phyloP scores from a whole-genome alignment of 2,329 filamentous ascomycete genomes.

The Colletotrichum tropicale region DNA sequence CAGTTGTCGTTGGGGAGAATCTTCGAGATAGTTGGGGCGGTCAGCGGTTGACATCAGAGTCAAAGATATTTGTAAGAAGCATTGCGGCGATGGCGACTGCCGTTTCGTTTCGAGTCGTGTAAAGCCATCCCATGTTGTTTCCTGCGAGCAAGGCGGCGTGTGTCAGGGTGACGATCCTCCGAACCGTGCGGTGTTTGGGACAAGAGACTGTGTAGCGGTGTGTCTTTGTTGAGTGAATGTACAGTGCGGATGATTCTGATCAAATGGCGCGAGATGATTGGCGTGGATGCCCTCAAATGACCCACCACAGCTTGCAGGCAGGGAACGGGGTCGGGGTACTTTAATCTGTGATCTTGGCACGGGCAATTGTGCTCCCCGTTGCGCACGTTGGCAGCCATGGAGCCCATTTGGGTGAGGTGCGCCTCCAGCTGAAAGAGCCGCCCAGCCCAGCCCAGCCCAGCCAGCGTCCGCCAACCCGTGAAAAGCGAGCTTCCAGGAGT shows the following conservation, averaged over 20 bases:
- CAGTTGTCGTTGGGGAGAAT: background rate
- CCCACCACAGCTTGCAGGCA: background rate
- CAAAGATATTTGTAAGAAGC: background rate
- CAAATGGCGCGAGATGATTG: background rate
- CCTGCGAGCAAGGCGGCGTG: background rate
- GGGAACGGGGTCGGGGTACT: background rate
- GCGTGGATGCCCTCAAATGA: background rate
- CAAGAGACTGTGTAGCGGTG: background rate
- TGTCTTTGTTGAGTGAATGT: fast-evolving
- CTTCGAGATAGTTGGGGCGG: background rate
- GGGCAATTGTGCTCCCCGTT: background rate
- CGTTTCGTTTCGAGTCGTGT: slow-evolving; percentile 7
- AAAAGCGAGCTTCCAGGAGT: background rate
- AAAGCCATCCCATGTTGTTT: slow-evolving; percentile 2
- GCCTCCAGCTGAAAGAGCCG: background rate
- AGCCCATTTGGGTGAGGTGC: background rate
- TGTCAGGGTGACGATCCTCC: background rate
- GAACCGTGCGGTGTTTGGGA: background rate
- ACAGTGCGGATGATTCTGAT: background rate
- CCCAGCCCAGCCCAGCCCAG: background rate
- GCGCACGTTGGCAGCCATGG: background rate
- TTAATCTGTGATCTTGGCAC: slow-evolving; percentile 7
- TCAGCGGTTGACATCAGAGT: background rate
- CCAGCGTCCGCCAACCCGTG: background rate
- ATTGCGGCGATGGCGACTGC: background rate